These are phyloP conservation scores for Elaphomyces granulatus DNA, from an alignment of 495 filamentous ascomycete genomes.

Conservation along the genomic window DNA sequence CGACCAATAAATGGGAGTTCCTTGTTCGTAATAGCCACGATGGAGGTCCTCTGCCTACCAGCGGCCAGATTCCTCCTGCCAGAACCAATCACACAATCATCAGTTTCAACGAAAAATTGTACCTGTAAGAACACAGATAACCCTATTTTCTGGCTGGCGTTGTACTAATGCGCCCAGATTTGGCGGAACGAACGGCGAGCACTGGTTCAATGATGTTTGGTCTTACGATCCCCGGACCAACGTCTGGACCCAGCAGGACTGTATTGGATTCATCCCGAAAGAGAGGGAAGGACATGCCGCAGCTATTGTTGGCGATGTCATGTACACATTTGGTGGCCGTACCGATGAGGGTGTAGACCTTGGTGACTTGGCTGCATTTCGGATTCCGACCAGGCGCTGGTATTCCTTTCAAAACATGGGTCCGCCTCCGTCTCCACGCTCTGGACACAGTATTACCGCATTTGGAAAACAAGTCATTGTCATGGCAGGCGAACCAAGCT, in stretches of 20 bases:
- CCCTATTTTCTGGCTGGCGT: too few species aligned
- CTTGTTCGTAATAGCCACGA: constrained; percentile 65
- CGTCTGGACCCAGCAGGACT: constrained; percentile 75
- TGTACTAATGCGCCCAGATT: constrained; percentile 43
- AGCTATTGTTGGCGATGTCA: constrained; percentile 85
- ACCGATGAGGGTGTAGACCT: constrained; percentile 84
- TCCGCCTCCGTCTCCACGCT: constrained; percentile 80
- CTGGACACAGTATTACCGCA: constrained; percentile 94
- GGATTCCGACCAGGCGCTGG: constrained; percentile 83
- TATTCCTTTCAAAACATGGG: constrained; percentile 99
- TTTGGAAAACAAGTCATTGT: constrained; percentile 86
- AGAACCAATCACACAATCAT: constrained; percentile 92
- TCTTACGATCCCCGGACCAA: constrained; percentile 75
- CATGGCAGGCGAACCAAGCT: constrained; percentile 86
- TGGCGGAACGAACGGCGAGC: constrained; percentile 83
- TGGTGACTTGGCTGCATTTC: constrained; percentile 89
- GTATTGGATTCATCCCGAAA: constrained; percentile 91
- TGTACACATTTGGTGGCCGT: constrained; percentile 99
- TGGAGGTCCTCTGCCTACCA: constrained; percentile 35
- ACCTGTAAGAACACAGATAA: constrained; percentile 70
- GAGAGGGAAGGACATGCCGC: constrained; percentile 91
- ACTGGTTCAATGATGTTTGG: constrained; percentile 99
- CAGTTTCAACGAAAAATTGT: constrained; percentile 86
- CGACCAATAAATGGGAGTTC: constrained; percentile 85
- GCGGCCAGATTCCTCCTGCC: constrained; percentile 66